phyloP scores from a whole-genome alignment of 2,329 filamentous ascomycete species.

The Orbilia javanica region DNA sequence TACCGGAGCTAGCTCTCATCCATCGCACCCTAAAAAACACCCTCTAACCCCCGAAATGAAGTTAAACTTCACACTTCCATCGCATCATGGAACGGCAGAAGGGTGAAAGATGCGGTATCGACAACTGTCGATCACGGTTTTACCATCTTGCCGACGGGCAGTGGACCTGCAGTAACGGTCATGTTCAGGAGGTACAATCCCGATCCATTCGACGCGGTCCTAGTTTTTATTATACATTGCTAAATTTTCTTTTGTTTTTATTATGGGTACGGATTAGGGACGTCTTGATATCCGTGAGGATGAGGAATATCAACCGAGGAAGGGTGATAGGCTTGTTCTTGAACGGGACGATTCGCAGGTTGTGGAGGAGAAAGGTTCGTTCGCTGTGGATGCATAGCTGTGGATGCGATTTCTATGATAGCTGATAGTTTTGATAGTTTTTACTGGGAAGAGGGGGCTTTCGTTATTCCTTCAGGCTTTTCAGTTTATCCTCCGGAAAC shows the following conservation, averaged over 20 bases:
- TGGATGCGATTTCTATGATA: neutral
- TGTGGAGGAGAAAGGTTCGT: constrained; percentile 39
- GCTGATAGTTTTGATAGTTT: constrained; percentile 65
- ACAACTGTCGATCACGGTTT: constrained; percentile 77
- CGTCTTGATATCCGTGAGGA: constrained; percentile 54
- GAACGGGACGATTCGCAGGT: constrained; percentile 66
- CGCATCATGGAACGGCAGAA: constrained; percentile 62
- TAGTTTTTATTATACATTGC: neutral
- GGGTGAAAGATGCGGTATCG: constrained; percentile 63
- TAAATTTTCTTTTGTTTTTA: neutral
- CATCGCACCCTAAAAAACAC: neutral
- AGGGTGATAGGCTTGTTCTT: constrained; percentile 62
- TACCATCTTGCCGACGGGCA: constrained; percentile 82
- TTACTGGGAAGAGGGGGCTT: constrained; percentile 76
- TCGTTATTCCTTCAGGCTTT: constrained; percentile 85
- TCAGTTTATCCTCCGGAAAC: constrained; percentile 85
- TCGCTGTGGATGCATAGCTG: no score
- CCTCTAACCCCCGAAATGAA: constrained; percentile 27
- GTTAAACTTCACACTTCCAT: neutral
- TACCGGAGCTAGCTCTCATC: neutral
- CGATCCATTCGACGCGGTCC: neutral
- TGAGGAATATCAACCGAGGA: constrained; percentile 37
- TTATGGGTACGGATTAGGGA: constrained; percentile 4
- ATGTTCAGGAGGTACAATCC: constrained; percentile 77
- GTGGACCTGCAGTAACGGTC: constrained; percentile 83